These are phyloP conservation scores for Casuarina cunninghamiana DNA, from an alignment of 306 rosid species.

Conservation along the genomic window DNA sequence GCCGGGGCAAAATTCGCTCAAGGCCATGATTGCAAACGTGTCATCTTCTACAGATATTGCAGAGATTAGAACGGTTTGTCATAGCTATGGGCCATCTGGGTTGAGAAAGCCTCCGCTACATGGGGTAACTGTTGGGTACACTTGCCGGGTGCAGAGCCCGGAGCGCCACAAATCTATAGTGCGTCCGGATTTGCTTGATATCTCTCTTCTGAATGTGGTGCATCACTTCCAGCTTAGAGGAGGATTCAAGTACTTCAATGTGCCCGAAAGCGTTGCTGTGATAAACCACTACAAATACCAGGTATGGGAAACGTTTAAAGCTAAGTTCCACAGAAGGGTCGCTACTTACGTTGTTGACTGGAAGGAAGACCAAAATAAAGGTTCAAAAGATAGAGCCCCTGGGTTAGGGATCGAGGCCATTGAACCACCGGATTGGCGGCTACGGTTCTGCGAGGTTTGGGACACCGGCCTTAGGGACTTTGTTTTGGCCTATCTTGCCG, in stretches of 20 bases:
- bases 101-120: conserved; percentile 54
- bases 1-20: conserved; percentile 63
- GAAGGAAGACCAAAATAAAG: conserved; percentile 83
- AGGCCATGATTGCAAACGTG: conserved; percentile 49
- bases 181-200: conserved; percentile 65
- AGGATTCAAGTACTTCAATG: conserved; percentile 43
- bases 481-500: conserved; percentile 57
- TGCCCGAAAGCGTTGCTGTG: conserved; percentile 53
- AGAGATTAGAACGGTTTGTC: conserved; percentile 84
- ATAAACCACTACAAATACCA: conserved; percentile 95
- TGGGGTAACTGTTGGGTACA: conserved; percentile 79
- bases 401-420: conserved; percentile 89
- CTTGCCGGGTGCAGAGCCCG: conserved; percentile 70
- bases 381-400: conserved; percentile 95
- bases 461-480: conserved; percentile 82
- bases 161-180: conserved; percentile 91
- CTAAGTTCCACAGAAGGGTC: conserved; percentile 87
- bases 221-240: conserved; percentile 78
- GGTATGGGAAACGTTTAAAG: conserved; percentile 84
- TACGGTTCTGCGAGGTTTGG: conserved; percentile 87
- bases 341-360: conserved; percentile 97
- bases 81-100: conserved; percentile 94
- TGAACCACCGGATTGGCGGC: conserved; percentile 81
- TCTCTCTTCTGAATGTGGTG: conserved; percentile 76
- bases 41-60: conserved; percentile 52